Percentiles rank a stretch among this genome's conserved stretches.
Conservation (phyloP, 2,329 filamentous ascomycete species). For the Xylariaceae sp. region DNA sequence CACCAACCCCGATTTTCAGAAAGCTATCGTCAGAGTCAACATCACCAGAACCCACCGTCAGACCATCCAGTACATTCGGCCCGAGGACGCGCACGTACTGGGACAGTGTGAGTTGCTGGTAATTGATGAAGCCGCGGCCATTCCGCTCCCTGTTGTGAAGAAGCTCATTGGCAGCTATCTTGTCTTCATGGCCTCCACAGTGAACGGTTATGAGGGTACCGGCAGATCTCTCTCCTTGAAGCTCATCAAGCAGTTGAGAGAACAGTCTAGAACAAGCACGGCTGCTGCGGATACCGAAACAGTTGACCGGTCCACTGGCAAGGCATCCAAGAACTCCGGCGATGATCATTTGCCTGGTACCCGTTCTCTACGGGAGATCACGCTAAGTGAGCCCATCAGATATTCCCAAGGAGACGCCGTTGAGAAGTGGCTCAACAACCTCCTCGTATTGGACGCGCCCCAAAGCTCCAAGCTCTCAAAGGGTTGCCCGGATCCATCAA, state of each 20-base stretch:
- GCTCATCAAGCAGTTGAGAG: slow-evolving; percentile 91
- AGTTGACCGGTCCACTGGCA: slow-evolving; percentile 74
- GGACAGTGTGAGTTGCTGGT: slow-evolving; percentile 93
- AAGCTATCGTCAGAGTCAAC: slow-evolving; percentile 95
- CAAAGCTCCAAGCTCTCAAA: slow-evolving; percentile 68
- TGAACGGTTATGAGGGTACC: slow-evolving; percentile 97
- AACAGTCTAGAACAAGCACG: slow-evolving; percentile 70
- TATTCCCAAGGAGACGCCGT: slow-evolving; percentile 87
- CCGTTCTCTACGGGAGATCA: slow-evolving; percentile 84
- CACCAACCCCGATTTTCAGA: slow-evolving; percentile 97
- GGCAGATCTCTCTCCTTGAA: slow-evolving; percentile 92
- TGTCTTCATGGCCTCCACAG: slow-evolving; percentile 98
- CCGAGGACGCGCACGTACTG: slow-evolving; percentile 89
- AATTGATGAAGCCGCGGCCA: slow-evolving; percentile 96
- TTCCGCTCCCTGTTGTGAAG: slow-evolving; percentile 83
- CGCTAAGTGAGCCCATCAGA: slow-evolving; percentile 86
- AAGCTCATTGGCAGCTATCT: slow-evolving; percentile 96
- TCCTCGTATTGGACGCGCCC: slow-evolving; percentile 90
- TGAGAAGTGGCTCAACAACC: slow-evolving; percentile 92
- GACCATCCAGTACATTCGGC: slow-evolving; percentile 97
- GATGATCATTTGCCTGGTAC: slow-evolving; percentile 57
- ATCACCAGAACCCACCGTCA: slow-evolving; percentile 91
- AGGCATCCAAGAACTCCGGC: slow-evolving; percentile 54
- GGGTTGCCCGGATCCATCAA: slow-evolving; percentile 82
- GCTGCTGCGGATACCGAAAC: slow-evolving; percentile 55